phyloP scores from a whole-genome alignment of 2,329 filamentous ascomycete genomes.

The Orbilia oligospora region DNA sequence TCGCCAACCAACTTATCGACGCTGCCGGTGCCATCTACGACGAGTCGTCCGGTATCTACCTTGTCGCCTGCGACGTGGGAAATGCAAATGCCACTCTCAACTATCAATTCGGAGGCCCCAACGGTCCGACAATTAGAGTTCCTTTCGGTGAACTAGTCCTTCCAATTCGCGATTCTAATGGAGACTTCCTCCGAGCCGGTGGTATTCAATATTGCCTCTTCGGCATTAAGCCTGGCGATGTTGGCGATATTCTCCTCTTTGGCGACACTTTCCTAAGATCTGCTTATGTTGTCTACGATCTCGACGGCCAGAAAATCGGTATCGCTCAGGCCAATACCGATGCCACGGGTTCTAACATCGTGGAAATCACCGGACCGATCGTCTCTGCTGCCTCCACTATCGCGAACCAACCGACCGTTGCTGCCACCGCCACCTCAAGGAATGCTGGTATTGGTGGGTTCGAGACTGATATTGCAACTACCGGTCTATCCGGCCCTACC shows the following conservation, averaged over 20 bases:
- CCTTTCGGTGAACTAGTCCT: slow-evolving; percentile 70
- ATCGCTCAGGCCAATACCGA: slow-evolving; percentile 47
- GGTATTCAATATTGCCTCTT: slow-evolving; percentile 75
- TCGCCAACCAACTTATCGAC: slow-evolving; percentile 60
- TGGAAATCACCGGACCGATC: slow-evolving; percentile 52
- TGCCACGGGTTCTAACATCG: slow-evolving; percentile 38
- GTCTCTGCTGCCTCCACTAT: slow-evolving; percentile 35
- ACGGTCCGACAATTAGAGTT: slow-evolving; percentile 71
- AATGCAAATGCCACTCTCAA: slow-evolving; percentile 41
- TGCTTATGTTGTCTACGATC: slow-evolving; percentile 82
- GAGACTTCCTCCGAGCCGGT: slow-evolving; percentile 69
- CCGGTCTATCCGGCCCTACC: slow-evolving; percentile 24
- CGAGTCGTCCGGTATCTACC: slow-evolving; percentile 40
- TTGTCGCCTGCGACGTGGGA: slow-evolving; percentile 33
- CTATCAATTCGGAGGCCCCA: slow-evolving; percentile 51
- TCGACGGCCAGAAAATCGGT: slow-evolving; percentile 67
- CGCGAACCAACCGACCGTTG: slow-evolving; percentile 36
- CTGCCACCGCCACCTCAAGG: slow-evolving; percentile 43
- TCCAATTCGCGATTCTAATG: slow-evolving; percentile 67
- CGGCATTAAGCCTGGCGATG: slow-evolving; percentile 74
- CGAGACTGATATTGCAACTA: slow-evolving; percentile 37
- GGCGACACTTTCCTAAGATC: slow-evolving; percentile 82
- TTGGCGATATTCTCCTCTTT: slow-evolving; percentile 72
- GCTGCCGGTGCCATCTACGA: slow-evolving; percentile 65
- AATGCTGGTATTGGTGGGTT: slow-evolving; percentile 48